Conservation (phyloP, 306 rosid species). For the Oxytropis ochrocephala region DNA sequence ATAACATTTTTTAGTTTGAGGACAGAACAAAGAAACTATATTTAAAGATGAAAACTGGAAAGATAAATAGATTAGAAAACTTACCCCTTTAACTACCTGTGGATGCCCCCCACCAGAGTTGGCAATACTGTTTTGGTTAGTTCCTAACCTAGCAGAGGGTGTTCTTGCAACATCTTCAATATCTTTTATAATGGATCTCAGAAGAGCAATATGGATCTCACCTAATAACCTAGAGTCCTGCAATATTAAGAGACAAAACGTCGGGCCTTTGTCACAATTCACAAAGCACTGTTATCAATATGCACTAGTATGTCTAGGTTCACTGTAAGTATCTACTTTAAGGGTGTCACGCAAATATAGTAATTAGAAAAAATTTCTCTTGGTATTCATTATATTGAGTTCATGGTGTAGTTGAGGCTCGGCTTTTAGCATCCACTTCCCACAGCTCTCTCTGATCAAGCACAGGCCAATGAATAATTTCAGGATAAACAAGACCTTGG, state of each 20-base stretch:
- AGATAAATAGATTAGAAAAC: not conserved
- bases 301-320: not conserved
- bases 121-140: constrained; percentile 43
- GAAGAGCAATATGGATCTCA: constrained; percentile 71
- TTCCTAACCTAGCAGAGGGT: constrained; percentile 45
- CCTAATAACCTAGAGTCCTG: constrained; percentile 73
- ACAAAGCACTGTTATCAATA: constrained; percentile 4
- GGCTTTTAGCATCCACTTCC: not conserved
- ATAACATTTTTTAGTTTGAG: not conserved
- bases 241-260: constrained; percentile 12
- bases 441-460: not conserved
- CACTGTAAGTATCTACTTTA: not conserved
- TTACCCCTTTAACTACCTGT: constrained; percentile 66
- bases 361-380: not conserved
- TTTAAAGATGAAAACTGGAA: constrained; percentile 10
- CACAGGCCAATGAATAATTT: not conserved
- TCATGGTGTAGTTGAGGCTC: not conserved
- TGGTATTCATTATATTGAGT: not conserved
- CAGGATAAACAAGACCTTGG: not conserved
- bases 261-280: constrained; percentile 8
- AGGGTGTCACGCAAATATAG: not conserved
- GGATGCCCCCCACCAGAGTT: constrained; percentile 75
- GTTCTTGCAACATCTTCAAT: constrained; percentile 68
- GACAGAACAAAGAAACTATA: not conserved
- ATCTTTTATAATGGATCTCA: constrained; percentile 59